Evolutionary conservation across 23 red algal genomes (phyloP).

Genomic region (Cyanidioschyzon merolae): DNA sequence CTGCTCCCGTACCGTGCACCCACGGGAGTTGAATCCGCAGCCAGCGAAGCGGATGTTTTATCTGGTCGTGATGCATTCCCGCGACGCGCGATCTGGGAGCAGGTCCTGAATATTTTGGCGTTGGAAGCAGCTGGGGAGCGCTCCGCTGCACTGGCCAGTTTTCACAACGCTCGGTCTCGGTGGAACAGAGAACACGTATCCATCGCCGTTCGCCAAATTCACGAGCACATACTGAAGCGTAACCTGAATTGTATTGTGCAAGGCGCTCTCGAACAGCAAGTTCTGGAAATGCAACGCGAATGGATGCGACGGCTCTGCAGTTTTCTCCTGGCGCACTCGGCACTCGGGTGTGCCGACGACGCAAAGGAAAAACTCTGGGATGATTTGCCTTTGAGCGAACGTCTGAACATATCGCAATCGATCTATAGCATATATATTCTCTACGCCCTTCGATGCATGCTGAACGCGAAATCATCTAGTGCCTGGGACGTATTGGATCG

Average conservation of each 20-base stretch:
- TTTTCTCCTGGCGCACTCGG: not conserved
- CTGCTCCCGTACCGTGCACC: not conserved
- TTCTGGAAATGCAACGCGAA: not conserved
- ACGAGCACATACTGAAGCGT: not conserved
- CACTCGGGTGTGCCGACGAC: not conserved
- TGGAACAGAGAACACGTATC: not conserved
- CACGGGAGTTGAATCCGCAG: not conserved
- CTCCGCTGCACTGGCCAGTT: not conserved
- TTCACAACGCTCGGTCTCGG: not conserved
- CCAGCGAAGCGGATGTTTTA: not conserved
- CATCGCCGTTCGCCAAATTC: not conserved
- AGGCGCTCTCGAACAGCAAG: not conserved
- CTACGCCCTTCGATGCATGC: not conserved
- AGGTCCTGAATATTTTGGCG: not conserved
- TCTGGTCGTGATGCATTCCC: not conserved
- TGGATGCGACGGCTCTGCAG: not conserved
- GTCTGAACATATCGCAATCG: not conserved
- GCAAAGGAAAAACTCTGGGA: not conserved
- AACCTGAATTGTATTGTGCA: not conserved
- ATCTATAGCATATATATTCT: not conserved
- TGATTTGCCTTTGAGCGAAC: not conserved
- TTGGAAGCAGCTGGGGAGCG: not conserved
- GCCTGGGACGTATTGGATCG: not conserved
- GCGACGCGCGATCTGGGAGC: not conserved
- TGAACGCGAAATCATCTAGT: not conserved